Conservation (phyloP, 805 yeast genomes). For the Jamesozyma spencerorum region DNA sequence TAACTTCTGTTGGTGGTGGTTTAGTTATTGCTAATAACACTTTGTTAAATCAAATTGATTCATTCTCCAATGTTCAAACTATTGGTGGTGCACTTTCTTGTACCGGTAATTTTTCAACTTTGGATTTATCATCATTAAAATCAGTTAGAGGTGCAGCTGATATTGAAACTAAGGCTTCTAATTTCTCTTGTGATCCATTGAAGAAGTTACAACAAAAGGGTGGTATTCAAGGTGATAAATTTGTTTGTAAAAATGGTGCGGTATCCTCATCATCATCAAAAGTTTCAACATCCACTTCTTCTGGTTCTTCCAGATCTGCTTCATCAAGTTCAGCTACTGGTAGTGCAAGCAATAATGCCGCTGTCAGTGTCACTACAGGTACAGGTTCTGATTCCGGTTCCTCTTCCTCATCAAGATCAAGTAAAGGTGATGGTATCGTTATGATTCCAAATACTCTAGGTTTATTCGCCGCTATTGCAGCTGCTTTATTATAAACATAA, state of each 20-base stretch:
- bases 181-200: slow-evolving; percentile 74
- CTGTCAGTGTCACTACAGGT: slow-evolving; percentile 4
- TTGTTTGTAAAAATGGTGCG: slow-evolving; percentile 60
- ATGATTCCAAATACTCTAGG: slow-evolving; percentile 2
- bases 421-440: slow-evolving; percentile 6
- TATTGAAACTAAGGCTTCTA: slow-evolving; percentile 58
- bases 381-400: slow-evolving; percentile 13
- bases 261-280: slow-evolving; percentile 37
- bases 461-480: slow-evolving; percentile 32
- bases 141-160: slow-evolving; percentile 89
- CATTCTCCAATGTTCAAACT: slow-evolving; percentile 62
- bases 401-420: slow-evolving; percentile 17
- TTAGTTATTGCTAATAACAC: slow-evolving; percentile 82
- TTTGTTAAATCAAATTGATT: slow-evolving; percentile 51
- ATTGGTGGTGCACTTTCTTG: slow-evolving; percentile 84
- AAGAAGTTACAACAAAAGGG: slow-evolving; percentile 63
- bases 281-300: slow-evolving; percentile 22
- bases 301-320: slow-evolving; percentile 33
- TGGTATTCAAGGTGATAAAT: slow-evolving; percentile 84
- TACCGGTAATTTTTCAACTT: slow-evolving; percentile 71
- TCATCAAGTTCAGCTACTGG: slow-evolving; percentile 17
- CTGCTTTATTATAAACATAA: slow-evolving; percentile 36
- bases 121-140: slow-evolving; percentile 61
- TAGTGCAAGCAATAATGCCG: slow-evolving; percentile 14
- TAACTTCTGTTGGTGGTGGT: slow-evolving; percentile 83